Base-by-base conservation (phyloP, 495 filamentous ascomycete genomes). In the Pseudevernia furfuracea region DNA sequence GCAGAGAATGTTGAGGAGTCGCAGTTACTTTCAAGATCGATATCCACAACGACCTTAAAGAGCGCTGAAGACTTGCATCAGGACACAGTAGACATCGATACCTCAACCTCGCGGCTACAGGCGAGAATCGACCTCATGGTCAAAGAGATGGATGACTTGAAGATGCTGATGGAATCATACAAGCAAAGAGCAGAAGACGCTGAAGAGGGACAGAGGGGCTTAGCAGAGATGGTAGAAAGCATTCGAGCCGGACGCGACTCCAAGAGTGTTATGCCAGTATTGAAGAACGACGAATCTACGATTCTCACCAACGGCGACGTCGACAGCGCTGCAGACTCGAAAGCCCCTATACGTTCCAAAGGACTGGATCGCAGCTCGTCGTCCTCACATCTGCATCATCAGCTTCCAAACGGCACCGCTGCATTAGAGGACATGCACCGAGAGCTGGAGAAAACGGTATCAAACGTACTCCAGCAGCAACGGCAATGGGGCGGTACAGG, bases 171-270 rank as follows among this genome's bases (percentile, higher is more conserved):
- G 70, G 87, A 93, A 58, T 75, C 76, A 1, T 96, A 90, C 75
- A 87, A 87, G 67, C 76, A 82, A 21, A 85, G 89, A 19, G 91
- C 92, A 3, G 87, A 96, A 73, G 84, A 77, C 57, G 92, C 92
- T 5, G 91, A 96, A 71, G 78, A 80, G 25, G 91, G 96, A 66
- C 84, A 86, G 59, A 86, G 87, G 71, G 89, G 87, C 1, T 76
- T 98, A 30, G 86, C 87, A 0, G 91, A 96, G 71, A 93, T 97
- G 91, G 87, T 97, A 21, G 84, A 89, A 69, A 87, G 87, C 37
- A 85, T 96, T 53, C 84, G 90, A 56, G 48, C 64, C n/a, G 68
- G 69, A 44, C 44, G 56, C 41, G 39, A 52, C 25, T 37, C 38
- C n/a, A 60, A 62, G 30, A 60, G 53, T 28, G 32, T 53, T 14